These are phyloP conservation scores for Grifola frondosa DNA, from an alignment of 1,284 basidiomycete species.

Conservation along the genomic window DNA sequence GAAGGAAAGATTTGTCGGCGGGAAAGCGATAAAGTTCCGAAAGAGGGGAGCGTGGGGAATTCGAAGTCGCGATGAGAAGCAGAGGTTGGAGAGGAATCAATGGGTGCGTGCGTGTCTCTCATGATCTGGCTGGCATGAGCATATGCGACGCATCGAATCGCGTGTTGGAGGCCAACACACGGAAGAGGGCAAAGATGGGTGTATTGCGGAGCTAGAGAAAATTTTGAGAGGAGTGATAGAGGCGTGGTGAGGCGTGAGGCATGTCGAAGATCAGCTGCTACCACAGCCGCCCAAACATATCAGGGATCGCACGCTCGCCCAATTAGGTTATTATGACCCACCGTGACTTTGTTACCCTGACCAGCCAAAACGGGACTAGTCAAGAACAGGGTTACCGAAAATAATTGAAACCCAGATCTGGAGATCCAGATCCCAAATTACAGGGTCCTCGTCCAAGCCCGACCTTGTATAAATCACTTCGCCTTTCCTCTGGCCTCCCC, in stretches of 20 bases:
- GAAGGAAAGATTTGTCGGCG: no score
- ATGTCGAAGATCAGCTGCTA: conserved; percentile 14
- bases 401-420: conserved; percentile 18
- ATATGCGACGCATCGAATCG: no score
- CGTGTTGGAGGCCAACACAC: no score
- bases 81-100: no score
- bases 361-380: conserved; percentile 10
- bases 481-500: conserved; percentile 6
- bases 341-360: conserved; percentile 10
- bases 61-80: no score
- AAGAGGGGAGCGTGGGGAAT: conserved; percentile 7
- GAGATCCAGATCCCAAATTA: conserved; percentile 6
- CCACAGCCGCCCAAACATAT: conserved; percentile 9
- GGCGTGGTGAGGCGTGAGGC: no score
- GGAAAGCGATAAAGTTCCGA: conserved; percentile 16
- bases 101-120: no score
- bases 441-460: conserved; percentile 12
- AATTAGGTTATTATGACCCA: conserved; percentile 13
- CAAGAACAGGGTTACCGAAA: conserved; percentile 16
- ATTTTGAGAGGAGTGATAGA: conserved; percentile 6
- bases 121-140: no score
- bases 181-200: no score
- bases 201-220: no score
- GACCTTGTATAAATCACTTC: conserved; percentile 22
- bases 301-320: conserved; percentile 7